Percentiles rank a stretch among this genome's conserved stretches.
phyloP scores from a whole-genome alignment of 768 basidiomycete species.

The Termitomyces sp. region DNA sequence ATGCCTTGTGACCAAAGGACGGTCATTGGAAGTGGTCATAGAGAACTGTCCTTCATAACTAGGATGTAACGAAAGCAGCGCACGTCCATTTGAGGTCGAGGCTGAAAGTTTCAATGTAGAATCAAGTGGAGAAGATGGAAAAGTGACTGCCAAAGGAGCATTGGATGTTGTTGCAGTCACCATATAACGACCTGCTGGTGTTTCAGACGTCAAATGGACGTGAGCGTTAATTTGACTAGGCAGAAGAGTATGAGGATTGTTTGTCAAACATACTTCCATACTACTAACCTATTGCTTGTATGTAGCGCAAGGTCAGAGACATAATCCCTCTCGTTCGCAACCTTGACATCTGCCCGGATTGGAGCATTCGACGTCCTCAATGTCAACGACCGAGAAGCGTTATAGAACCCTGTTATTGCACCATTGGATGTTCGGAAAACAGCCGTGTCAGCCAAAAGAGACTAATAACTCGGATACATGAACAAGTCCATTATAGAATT shows the following conservation, averaged over 20 bases:
- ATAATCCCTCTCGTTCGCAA: slow-evolving; percentile 22
- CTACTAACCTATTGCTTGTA: slow-evolving; percentile 39
- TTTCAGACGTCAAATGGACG: slow-evolving; percentile 26
- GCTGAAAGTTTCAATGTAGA: slow-evolving; percentile 25
- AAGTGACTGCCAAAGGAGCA: slow-evolving; percentile 20
- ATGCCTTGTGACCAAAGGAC: slow-evolving; percentile 2
- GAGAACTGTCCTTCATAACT: slow-evolving; percentile 32
- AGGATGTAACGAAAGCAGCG: slow-evolving; percentile 23
- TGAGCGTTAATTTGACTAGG: slow-evolving; percentile 26
- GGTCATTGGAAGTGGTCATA: slow-evolving; percentile 13
- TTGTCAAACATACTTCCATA: not conserved
- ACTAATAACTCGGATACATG: slow-evolving; percentile 9
- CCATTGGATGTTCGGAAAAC: slow-evolving; percentile 23
- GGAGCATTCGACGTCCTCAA: slow-evolving; percentile 35
- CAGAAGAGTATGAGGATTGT: not conserved
- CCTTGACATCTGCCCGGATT: slow-evolving; percentile 31
- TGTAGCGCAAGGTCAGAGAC: slow-evolving; percentile 22
- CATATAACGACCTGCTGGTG: slow-evolving; percentile 25
- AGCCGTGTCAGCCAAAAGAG: slow-evolving; percentile 13
- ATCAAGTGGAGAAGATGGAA: slow-evolving; percentile 28
- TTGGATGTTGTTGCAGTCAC: slow-evolving; percentile 28
- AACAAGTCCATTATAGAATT: not conserved
- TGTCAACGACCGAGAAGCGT: slow-evolving; percentile 26
- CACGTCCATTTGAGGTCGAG: slow-evolving; percentile 28
- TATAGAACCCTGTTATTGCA: slow-evolving; percentile 37